These are phyloP conservation scores for Colletotrichum gloeosporioides DNA, from an alignment of 2,329 filamentous ascomycete species.

Conservation along the genomic window DNA sequence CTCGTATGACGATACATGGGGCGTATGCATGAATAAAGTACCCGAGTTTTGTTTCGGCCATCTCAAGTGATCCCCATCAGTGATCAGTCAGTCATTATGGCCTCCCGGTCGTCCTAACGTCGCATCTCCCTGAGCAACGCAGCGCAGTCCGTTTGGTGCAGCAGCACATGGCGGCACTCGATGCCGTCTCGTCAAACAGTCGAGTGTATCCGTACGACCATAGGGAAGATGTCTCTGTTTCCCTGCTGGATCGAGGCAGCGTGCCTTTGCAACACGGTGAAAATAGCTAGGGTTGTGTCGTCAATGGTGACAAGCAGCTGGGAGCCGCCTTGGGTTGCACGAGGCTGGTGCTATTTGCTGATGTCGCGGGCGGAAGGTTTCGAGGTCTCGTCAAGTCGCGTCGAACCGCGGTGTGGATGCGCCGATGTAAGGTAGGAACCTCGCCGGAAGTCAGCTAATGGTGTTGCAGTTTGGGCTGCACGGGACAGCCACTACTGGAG, in stretches of 20 bases:
- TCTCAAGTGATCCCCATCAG: constrained; percentile 2
- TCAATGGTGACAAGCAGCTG: not conserved
- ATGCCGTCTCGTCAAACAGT: not conserved
- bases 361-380: not conserved
- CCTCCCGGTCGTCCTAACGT: constrained; percentile 15
- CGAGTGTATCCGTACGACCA: not conserved
- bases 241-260: not conserved
- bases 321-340: not conserved
- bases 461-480: constrained; percentile 1
- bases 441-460: constrained; percentile 4
- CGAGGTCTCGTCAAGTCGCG: not conserved
- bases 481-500: not conserved
- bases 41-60: constrained; percentile 19
- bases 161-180: not conserved
- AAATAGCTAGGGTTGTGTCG: not conserved
- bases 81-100: not conserved
- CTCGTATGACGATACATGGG: constrained; percentile 31
- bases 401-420: not conserved
- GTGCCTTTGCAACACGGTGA: not conserved
- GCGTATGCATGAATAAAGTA: constrained; percentile 32
- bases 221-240: not conserved
- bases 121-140: constrained; percentile 7
- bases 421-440: not conserved
- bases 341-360: not conserved
- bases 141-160: not conserved